Evolutionary conservation across 225 moss, liverwort and hornwort genomes (phyloP).

Genomic region (Climacium dendroides): DNA sequence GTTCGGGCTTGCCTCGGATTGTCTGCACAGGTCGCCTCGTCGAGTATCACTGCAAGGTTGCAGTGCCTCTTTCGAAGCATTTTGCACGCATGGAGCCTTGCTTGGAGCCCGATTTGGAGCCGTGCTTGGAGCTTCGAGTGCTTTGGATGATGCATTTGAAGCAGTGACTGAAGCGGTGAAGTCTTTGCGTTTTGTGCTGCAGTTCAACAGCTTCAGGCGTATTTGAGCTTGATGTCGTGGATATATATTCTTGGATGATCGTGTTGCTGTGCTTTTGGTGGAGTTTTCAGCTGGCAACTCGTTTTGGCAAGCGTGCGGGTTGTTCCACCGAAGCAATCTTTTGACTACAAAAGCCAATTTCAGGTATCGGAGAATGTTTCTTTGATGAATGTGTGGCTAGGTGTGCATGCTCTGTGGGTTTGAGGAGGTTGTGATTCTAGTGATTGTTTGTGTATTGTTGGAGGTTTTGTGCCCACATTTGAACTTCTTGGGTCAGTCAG

Average conservation of each 20-base stretch:
- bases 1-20: neutral
- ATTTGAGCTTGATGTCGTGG: too few relatives aligned
- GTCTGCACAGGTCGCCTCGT: neutral
- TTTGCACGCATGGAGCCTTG: too few relatives aligned
- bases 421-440: neutral
- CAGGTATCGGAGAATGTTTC: neutral
- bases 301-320: too few relatives aligned
- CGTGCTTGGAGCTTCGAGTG: too few relatives aligned
- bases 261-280: too few relatives aligned
- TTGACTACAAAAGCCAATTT: neutral
- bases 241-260: too few relatives aligned
- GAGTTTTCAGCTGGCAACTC: too few relatives aligned
- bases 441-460: neutral
- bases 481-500: neutral
- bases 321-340: too few relatives aligned
- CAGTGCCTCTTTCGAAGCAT: neutral
- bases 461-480: neutral
- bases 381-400: neutral
- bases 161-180: too few relatives aligned
- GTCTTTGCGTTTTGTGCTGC: too few relatives aligned
- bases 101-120: neutral
- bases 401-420: neutral
- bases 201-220: too few relatives aligned
- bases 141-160: too few relatives aligned
- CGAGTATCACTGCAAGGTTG: neutral